These are phyloP conservation scores for Nicotiana obtusifolia DNA, from an alignment of 257 asterid genomes.

Conservation along the genomic window DNA sequence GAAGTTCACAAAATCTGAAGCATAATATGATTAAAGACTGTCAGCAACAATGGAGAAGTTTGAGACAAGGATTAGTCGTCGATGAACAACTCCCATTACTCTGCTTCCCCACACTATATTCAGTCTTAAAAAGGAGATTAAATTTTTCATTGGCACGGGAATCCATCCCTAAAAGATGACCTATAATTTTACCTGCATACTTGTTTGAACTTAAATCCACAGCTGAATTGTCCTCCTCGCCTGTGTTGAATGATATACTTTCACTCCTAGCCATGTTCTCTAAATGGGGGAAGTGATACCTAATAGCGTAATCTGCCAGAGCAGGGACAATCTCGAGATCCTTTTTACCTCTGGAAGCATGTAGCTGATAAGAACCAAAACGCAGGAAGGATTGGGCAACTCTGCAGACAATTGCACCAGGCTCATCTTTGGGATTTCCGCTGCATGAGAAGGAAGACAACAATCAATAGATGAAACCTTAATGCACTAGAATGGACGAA, in stretches of 20 bases:
- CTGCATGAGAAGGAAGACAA: conserved; percentile 38
- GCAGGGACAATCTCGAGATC: conserved; percentile 66
- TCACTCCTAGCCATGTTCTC: conserved; percentile 72
- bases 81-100: background rate
- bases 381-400: conserved; percentile 89
- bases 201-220: conserved; percentile 95
- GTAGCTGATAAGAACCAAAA: conserved; percentile 94
- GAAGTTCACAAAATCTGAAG: background rate
- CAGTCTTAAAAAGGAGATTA: background rate
- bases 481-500: no score
- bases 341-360: conserved; percentile 77
- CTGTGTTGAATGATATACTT: conserved; percentile 64
- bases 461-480: background rate
- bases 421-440: conserved; percentile 95
- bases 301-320: conserved; percentile 78
- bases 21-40: background rate
- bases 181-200: conserved; percentile 56
- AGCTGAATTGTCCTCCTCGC: conserved; percentile 68
- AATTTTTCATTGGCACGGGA: background rate
- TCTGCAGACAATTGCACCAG: conserved; percentile 94
- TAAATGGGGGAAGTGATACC: conserved; percentile 80
- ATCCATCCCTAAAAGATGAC: background rate
- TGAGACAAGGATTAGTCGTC: background rate
- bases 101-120: background rate
- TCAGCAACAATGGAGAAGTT: background rate